A percentile compares a stretch with the other conserved stretches of the same genome.
These are phyloP conservation scores for Aegilops bicornis DNA, from an alignment of 176 grass and related monocot species.

Conservation along the genomic window DNA sequence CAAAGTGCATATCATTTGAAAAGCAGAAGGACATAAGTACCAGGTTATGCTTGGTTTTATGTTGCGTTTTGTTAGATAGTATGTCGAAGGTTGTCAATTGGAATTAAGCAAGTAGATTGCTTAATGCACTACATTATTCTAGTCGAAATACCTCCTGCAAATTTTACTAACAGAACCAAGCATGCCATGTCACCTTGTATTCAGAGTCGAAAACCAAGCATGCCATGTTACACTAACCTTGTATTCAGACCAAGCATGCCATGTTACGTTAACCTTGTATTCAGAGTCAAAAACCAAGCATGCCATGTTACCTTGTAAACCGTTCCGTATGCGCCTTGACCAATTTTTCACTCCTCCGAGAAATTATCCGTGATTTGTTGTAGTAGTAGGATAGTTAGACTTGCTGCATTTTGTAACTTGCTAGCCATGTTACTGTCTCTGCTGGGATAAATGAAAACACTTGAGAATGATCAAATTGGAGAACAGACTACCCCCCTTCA, in stretches of 20 bases:
- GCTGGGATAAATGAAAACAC: not conserved
- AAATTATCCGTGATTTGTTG: not conserved
- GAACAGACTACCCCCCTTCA: not conserved
- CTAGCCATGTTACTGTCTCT: not conserved
- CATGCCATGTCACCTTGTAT: too few species aligned
- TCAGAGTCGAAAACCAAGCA: too few species aligned
- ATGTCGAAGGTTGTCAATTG: not conserved
- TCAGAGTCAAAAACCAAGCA: not conserved
- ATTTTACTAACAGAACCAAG: too few species aligned
- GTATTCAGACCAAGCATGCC: too few species aligned
- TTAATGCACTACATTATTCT: too few species aligned
- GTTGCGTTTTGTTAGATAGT: not conserved
- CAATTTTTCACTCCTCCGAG: not conserved
- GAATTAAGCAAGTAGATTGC: not conserved
- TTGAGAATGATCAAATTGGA: not conserved
- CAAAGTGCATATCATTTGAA: not conserved
- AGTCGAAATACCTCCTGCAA: too few species aligned
- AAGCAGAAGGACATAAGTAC: not conserved
- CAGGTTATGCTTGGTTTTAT: not conserved
- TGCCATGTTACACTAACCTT: not conserved
- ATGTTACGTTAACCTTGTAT: too few species aligned
- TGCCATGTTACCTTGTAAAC: not conserved
- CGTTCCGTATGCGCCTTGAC: not conserved
- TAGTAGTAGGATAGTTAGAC: not conserved
- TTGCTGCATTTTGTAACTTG: not conserved